These are phyloP conservation scores for Ailanthus altissimus DNA, from an alignment of 345 rosid species.

Conservation along the genomic window DNA sequence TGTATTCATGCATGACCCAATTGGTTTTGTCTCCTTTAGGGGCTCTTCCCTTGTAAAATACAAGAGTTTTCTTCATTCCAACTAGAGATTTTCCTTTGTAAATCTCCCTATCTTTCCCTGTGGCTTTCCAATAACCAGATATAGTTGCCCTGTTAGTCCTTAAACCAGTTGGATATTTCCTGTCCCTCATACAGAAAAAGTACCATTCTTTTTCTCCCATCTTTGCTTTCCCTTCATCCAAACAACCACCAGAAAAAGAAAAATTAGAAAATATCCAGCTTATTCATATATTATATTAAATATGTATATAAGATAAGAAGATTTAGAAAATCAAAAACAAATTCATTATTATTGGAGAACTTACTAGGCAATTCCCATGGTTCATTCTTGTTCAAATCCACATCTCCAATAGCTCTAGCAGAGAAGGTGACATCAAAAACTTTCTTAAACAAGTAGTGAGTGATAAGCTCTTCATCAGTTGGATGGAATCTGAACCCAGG, in stretches of 20 bases:
- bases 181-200: conserved; percentile 84
- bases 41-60: conserved; percentile 89
- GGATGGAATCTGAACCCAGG: conserved; percentile 97
- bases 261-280: neutral
- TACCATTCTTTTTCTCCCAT: conserved; percentile 98
- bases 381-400: conserved; percentile 92
- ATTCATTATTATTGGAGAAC: conserved; percentile 10
- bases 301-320: neutral
- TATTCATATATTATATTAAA: neutral
- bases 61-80: conserved; percentile 96
- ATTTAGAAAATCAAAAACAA: neutral
- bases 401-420: conserved; percentile 83
- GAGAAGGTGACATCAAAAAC: conserved; percentile 59
- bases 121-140: conserved; percentile 95
- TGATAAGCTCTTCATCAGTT: conserved; percentile 93
- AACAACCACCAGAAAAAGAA: conserved; percentile 3
- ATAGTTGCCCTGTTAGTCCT: conserved; percentile 91
- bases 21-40: conserved; percentile 80
- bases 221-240: conserved; percentile 77
- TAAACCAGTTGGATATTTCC: conserved; percentile 87
- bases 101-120: conserved; percentile 91
- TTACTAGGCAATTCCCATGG: conserved; percentile 98
- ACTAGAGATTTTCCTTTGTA: conserved; percentile 66
- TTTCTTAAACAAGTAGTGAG: conserved; percentile 70
- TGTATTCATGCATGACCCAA: conserved; percentile 96